A percentile compares a stretch with the other conserved stretches of the same genome.
Conservation (phyloP, 305 asterid species). For the Galium porrigens region DNA sequence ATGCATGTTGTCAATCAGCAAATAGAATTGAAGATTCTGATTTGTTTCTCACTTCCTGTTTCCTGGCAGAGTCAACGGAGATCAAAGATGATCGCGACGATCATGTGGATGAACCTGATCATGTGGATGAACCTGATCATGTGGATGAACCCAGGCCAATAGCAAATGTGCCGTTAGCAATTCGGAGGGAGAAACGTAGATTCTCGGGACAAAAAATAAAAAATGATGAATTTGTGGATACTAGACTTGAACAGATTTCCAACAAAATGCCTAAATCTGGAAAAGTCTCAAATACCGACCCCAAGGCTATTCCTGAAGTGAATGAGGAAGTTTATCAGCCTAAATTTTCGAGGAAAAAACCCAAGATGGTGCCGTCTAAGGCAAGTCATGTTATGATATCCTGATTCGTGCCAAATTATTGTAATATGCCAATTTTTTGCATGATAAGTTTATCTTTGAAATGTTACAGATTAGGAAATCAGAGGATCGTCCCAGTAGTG, state of each 20-base stretch:
- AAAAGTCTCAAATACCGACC: conserved; percentile 32
- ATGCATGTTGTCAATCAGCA: neutral
- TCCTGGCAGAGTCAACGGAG: conserved; percentile 33
- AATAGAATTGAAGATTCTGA: conserved; percentile 3
- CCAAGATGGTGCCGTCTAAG: conserved; percentile 36
- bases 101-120: conserved; percentile 46
- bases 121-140: conserved; percentile 34
- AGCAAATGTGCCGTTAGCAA: conserved; percentile 37
- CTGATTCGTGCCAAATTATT: conserved; percentile 15
- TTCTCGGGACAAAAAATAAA: conserved; percentile 32
- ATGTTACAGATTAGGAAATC: conserved; percentile 33
- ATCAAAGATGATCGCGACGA: conserved; percentile 38
- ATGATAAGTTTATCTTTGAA: conserved; percentile 11
- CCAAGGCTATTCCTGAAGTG: conserved; percentile 34
- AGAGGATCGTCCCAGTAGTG: conserved; percentile 31
- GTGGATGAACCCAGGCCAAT: conserved; percentile 28
- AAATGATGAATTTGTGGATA: conserved; percentile 22
- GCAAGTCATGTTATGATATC: conserved; percentile 28
- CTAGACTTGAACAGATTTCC: conserved; percentile 39
- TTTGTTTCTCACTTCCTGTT: conserved; percentile 7
- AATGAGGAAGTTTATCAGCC: conserved; percentile 32
- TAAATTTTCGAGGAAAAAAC: conserved; percentile 39
- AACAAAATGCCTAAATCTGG: conserved; percentile 38
- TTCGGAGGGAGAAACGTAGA: conserved; percentile 40
- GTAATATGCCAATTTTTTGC: conserved; percentile 18